These are phyloP conservation scores for Macrolepiota dolichaula DNA, from an alignment of 768 basidiomycete species.

Conservation along the genomic window DNA sequence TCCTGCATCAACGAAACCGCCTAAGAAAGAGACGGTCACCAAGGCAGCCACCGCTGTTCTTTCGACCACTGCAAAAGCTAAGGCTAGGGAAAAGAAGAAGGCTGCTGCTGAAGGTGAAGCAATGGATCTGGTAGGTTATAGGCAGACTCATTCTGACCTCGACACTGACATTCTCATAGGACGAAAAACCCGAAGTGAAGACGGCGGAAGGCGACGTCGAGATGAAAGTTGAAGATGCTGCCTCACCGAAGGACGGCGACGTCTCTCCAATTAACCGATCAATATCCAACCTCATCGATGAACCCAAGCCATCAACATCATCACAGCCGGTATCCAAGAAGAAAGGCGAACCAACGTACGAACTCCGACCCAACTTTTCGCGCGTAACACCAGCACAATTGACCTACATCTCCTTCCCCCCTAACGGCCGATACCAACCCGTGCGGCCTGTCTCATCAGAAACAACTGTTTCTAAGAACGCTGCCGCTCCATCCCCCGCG, in stretches of 20 bases:
- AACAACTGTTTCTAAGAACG: constrained; percentile 32
- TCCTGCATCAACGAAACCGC: constrained; percentile 79
- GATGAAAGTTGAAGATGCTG: constrained; percentile 65
- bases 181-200: constrained; percentile 29
- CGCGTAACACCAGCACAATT: constrained; percentile 91
- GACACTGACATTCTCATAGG: constrained; percentile 40
- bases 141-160: constrained; percentile 37
- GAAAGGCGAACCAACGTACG: constrained; percentile 72
- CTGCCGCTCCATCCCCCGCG: constrained; percentile 23
- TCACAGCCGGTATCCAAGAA: constrained; percentile 37
- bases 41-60: constrained; percentile 95
- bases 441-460: constrained; percentile 73
- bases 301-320: constrained; percentile 32
- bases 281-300: constrained; percentile 45
- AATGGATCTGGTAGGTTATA: constrained; percentile 75
- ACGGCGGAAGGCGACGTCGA: constrained; percentile 58
- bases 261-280: constrained; percentile 56
- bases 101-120: constrained; percentile 76
- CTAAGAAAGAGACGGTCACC: constrained; percentile 87
- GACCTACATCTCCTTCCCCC: constrained; percentile 78
- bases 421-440: constrained; percentile 80
- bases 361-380: constrained; percentile 82
- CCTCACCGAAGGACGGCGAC: constrained; percentile 46
- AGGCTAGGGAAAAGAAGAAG: constrained; percentile 91
- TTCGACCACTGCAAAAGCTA: constrained; percentile 96